Evolutionary conservation across 371 early-diverging fungal genomes (phyloP).

Genomic region (Rhizopus stolonifer): DNA sequence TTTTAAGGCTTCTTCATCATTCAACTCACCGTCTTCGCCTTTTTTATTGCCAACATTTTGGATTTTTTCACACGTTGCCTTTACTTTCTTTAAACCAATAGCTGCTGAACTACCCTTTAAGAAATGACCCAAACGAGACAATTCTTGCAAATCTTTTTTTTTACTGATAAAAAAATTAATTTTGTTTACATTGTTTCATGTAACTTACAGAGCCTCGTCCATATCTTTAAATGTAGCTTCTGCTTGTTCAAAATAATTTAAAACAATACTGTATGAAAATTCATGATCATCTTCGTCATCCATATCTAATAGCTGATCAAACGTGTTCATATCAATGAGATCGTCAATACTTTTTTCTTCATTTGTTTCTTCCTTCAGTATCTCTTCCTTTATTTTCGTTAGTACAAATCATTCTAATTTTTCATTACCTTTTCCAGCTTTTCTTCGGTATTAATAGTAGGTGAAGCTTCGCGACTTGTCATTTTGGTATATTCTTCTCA

Average conservation of each 20-base stretch:
- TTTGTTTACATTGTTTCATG: not conserved
- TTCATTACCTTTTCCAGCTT: too few species aligned
- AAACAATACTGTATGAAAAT: slow-evolving; percentile 71
- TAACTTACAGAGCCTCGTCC: slow-evolving; percentile 67
- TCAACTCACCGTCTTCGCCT: slow-evolving; percentile 56
- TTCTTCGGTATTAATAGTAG: too few species aligned
- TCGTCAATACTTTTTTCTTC: slow-evolving; percentile 34
- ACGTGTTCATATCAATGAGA: slow-evolving; percentile 70
- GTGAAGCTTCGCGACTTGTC: too few species aligned
- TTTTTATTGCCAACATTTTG: slow-evolving; percentile 81
- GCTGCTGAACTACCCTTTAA: slow-evolving; percentile 91
- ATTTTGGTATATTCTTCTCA: too few species aligned
- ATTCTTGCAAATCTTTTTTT: slow-evolving; percentile 64
- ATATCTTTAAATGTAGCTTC: slow-evolving; percentile 66
- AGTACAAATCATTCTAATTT: too few species aligned
- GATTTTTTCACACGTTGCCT: slow-evolving; percentile 81
- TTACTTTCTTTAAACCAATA: slow-evolving; percentile 82
- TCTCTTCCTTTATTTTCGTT: too few species aligned
- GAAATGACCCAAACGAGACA: slow-evolving; percentile 86
- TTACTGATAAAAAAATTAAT: slow-evolving; percentile 40
- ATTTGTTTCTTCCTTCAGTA: not conserved
- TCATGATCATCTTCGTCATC: slow-evolving; percentile 78
- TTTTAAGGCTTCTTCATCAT: slow-evolving; percentile 63
- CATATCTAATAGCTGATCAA: slow-evolving; percentile 82
- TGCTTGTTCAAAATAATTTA: slow-evolving; percentile 78